Base-by-base conservation (phyloP, 306 rosid species). In the Betula pendula region DNA sequence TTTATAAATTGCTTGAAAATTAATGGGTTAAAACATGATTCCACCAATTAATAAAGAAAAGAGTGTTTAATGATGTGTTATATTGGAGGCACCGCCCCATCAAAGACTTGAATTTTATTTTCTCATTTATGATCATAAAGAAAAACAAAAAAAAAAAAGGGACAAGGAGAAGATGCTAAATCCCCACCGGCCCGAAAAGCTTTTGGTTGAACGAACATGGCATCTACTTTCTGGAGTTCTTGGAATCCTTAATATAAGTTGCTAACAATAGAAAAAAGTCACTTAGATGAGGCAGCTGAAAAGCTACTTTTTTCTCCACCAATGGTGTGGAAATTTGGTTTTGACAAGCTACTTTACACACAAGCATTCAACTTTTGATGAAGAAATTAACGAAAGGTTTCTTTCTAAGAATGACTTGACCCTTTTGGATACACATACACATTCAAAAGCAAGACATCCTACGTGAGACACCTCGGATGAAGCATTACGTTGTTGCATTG, bases 181-280 rank as follows among this genome's bases (percentile, higher is more conserved):
- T 81, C 73, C 84, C 84, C 79, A 80, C 79, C 84, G 5, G 5
- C 86, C 81, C 86, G 77, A 84, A 79, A 84, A 88, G 85, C 85
- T 62, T 81, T 81, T 71, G 81, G 85, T 82, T 74, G 82, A 84
- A 81, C 84, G 79, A 87, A 52, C 80, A 81, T 75, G 75, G 86
- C 89, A 84, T 90, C 88, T 87, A 49, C 78, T 68, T 82, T 81
- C 72, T 8, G 68, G 71, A 75, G 81, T 81, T 82, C 78, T 73
- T 81, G 81, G 84, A 82, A 90, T 85, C 89, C 93, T 92, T 88
- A 76, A 85, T 80, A 85, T 80, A 88, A 74, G 72, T 84, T 90
- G n/a, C 93, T 79, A 87, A 90, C 89, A 84, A 87, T 88, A 84
- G 89, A 90, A 85, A 90, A 87, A n/a, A n/a, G n/a, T 78, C 85